A percentile compares a stretch with the other conserved stretches of the same genome.
These are phyloP conservation scores for Thozetella sp. DNA, from an alignment of 495 filamentous ascomycete genomes.

Conservation along the genomic window DNA sequence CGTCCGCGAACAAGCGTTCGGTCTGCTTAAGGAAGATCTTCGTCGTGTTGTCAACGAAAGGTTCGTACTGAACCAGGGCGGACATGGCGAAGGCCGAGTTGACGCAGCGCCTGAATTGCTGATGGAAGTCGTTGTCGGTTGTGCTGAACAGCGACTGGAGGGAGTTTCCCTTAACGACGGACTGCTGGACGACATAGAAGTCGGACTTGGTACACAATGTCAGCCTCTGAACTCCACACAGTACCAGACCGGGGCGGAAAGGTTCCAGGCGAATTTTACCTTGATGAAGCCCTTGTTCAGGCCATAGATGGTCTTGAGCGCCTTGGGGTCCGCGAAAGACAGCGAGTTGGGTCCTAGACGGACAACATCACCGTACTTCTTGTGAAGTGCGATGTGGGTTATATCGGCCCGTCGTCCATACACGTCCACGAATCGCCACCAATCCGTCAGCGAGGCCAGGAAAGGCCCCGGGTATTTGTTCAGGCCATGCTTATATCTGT, in stretches of 20 bases:
- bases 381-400: slow-evolving; percentile 68
- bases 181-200: slow-evolving; percentile 71
- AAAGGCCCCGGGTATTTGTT: slow-evolving; percentile 70
- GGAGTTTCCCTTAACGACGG: slow-evolving; percentile 62
- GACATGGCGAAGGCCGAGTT: slow-evolving; percentile 77
- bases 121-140: slow-evolving; percentile 73
- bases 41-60: slow-evolving; percentile 69
- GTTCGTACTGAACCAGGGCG: slow-evolving; percentile 72
- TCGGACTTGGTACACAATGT: slow-evolving; percentile 57
- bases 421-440: slow-evolving; percentile 71
- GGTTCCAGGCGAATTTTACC: slow-evolving; percentile 37
- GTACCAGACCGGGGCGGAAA: too few species aligned
- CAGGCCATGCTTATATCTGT: slow-evolving; percentile 60
- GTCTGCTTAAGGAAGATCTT: slow-evolving; percentile 66
- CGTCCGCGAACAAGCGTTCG: slow-evolving; percentile 55
- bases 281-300: slow-evolving; percentile 83
- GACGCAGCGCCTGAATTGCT: slow-evolving; percentile 67
- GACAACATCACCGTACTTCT: slow-evolving; percentile 71
- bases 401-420: slow-evolving; percentile 61
- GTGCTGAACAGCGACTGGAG: slow-evolving; percentile 80
- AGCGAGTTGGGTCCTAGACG: slow-evolving; percentile 69
- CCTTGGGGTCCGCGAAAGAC: slow-evolving; percentile 67
- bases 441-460: slow-evolving; percentile 66
- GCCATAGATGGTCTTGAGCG: slow-evolving; percentile 76
- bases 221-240: slow-evolving; percentile 9